These are phyloP conservation scores for Fusarium caatingaense DNA, from an alignment of 2,329 filamentous ascomycete genomes.

Conservation along the genomic window DNA sequence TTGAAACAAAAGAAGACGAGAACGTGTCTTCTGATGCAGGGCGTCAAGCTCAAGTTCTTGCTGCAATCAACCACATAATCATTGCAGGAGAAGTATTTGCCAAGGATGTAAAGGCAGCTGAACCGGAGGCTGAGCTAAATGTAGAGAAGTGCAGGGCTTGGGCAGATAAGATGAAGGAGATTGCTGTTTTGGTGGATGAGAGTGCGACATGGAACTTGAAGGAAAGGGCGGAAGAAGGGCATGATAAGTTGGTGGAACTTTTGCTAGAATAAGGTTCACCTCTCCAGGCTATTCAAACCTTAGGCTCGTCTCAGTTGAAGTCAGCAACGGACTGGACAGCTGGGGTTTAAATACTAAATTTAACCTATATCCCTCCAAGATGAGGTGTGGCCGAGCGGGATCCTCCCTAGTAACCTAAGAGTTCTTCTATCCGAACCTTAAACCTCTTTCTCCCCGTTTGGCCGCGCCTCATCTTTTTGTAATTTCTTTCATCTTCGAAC, in stretches of 20 bases:
- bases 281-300: neutral
- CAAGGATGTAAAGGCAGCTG: neutral
- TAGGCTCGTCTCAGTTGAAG: neutral
- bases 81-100: constrained; percentile 3
- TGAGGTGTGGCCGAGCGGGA: neutral
- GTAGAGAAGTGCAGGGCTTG: constrained; percentile 1
- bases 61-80: constrained; percentile 2
- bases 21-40: neutral
- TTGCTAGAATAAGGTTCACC: neutral
- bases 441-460: neutral
- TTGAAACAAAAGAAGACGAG: neutral
- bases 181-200: neutral
- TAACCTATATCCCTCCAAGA: neutral
- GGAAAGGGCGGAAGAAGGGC: neutral
- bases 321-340: neutral
- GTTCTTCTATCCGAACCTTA: neutral
- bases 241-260: constrained; percentile 11
- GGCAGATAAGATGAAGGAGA: neutral
- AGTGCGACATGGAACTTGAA: neutral
- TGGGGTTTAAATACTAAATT: neutral
- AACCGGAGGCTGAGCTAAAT: neutral
- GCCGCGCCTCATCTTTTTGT: neutral
- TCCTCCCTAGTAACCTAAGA: neutral
- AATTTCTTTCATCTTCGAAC: neutral
- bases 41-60: constrained; percentile 3